Evolutionary conservation across 2,329 filamentous ascomycete species (phyloP), one percentile per base, ranked within the genome.

Genomic region (Orbilia quercus): DNA sequence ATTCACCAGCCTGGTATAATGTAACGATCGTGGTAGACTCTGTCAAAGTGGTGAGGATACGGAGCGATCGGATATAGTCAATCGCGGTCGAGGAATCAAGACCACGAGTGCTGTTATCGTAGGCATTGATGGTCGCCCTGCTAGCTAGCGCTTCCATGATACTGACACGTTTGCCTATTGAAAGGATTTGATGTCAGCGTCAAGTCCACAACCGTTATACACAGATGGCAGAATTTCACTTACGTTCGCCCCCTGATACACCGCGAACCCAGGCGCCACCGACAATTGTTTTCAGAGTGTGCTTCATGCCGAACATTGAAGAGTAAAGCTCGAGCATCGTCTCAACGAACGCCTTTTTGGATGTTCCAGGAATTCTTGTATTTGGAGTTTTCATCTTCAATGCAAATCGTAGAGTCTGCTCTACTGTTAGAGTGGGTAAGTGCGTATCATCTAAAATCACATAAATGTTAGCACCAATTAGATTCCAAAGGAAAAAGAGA

Each of bases 21-120:
- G 89, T 91, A 1, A 90, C 89, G 14, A 90, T 83, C 0, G 88
- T 90, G 0, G 89, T 90, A 6, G 88, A 85, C 76, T 91, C 87
- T 78, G 85, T 88, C 73, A 92, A 86, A 74, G 92, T 89, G 2
- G 91, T 93, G 87, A 92, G 90, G 69, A 89, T 85, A 12, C 88
- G 84, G 1, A 90, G 82, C 0, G 87, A 88, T 66, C 88, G 89
- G 7, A 88, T 89, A 76, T 91, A 94, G 77, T 93, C 90, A 2
- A 93, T 83, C 2, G 91, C 91, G 0, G 90, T 93, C 0, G 88
- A 90, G 0, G 90, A 89, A 78, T 95, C 91, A 0, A 94, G 82
- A n/a, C 91, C 91, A 51, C 91, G 84, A 0, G 90, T 94, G 0
- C 87, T 89, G 79, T 94, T 94, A 76, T 94, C 91, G 89, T 90